Evolutionary conservation across 345 rosid genomes (phyloP), one percentile per base, ranked within the genome.

Genomic region (Eucalyptus shirleyi): DNA sequence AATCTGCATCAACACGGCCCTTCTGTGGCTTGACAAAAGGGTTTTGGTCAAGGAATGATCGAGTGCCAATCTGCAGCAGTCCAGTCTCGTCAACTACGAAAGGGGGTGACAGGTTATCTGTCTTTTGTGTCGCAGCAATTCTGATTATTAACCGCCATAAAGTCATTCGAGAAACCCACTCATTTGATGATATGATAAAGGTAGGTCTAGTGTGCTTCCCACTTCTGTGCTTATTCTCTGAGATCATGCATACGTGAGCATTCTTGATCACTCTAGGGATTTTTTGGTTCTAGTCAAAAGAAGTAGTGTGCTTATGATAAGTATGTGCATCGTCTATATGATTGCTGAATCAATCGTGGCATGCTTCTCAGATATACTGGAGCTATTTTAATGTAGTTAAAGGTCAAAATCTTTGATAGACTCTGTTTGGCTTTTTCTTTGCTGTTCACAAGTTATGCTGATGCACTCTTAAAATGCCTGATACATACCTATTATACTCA

Each of bases 131-230:
- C 49, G 98, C 98, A 45, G 96, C 98, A 21, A 96, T 97, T 92
- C 95, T 97, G 87, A 94, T 96, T 87, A 93, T 96, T 93, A 96
- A 97, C 92, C 98, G 97, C 65, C 98, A 96, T 34, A 96, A 97
- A 92, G 95, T 97, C 90, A 92, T 97, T 51, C 95, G 92, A 94
- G 97, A 96, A 93, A 94, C 99, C 86, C 95, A 89, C 32, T 96
- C 99, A 81, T 93, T 96, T 86, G 99, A 97, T 90, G 99, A 97
- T 91, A 93, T 96, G 97, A 97, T 97, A 91, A 97, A 96, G 98
- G 99, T 92, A 93, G 81, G 94, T 91, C 87, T 90, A 87, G 81
- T 91, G 23, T 42, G 42, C 88, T 82, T 65, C 56, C n/a, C 34
- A 26, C 72, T 88, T 37, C 87, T 60, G 85, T 32, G 56, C 50